Base-by-base conservation (phyloP, 805 yeast genomes). In the Sugiyamaella smithiae region DNA sequence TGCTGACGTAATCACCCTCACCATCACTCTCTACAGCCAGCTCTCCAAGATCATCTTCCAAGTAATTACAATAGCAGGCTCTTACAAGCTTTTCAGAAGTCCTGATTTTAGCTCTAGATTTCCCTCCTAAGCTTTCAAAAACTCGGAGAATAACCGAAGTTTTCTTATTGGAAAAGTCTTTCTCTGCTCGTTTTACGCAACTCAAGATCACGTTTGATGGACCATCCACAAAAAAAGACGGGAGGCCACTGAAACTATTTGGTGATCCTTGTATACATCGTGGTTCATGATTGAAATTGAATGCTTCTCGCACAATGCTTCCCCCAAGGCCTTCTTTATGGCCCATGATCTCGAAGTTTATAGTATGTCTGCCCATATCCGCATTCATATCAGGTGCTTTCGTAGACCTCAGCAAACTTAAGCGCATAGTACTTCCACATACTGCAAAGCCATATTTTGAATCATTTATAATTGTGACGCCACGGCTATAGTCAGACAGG, bases 111-210 rank as follows among this genome's bases (percentile, higher is more conserved):
- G 19, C 37, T 14, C 19, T 16, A 20, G 85, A 72, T 45, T 71
- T 70, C 41, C 97, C 97, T 5, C 98, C 98, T 41, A 90, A 71
- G 0, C 91, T 69, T 63, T 90, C 98, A 66, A 88, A 90, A 1
- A 87, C 73, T 57, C 97, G 78, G 23, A 85, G 70, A 16, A 88
- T 72, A 29, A 87, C 67, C 5, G 82, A 74, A 43, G 70, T 74
- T 49, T 52, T 75, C 26, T 63, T 59, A 43, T 72, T 71, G 8
- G 41, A 19, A 42, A 62, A 69, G 64, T 90, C 97, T 60, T 84
- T 87, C 62, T 89, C 97, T 8, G 88, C 89, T 58, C 97, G 79
- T 68, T 90, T 90, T 43, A 90, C 66, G 57, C 87, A 82, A 3
- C 90, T 81, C 43, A 90, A 64, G 8, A 88, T 74, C 47, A 89